Percentiles rank a stretch among this genome's conserved stretches.
These are phyloP conservation scores for Fusarium buharicum DNA, from an alignment of 2,329 filamentous ascomycete species.

Conservation along the genomic window DNA sequence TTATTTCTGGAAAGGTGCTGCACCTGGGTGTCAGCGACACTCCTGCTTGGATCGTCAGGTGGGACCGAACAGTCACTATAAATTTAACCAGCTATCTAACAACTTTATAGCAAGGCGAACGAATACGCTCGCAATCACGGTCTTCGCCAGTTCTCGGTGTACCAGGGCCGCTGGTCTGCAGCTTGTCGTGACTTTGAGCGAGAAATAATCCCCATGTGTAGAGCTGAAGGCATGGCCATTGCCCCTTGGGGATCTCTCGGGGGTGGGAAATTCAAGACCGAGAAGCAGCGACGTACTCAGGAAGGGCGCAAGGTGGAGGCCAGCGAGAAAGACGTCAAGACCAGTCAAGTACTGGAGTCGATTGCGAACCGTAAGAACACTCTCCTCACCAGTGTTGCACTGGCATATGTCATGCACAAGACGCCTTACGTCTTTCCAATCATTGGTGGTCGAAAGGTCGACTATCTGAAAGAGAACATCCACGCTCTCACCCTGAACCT, in stretches of 20 bases:
- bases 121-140: slow-evolving; percentile 76
- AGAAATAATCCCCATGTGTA: slow-evolving; percentile 58
- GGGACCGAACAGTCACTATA: not conserved
- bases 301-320: slow-evolving; percentile 55
- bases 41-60: slow-evolving; percentile 74
- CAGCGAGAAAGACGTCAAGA: slow-evolving; percentile 63
- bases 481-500: slow-evolving; percentile 71
- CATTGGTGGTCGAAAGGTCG: slow-evolving; percentile 74
- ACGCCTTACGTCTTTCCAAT: slow-evolving; percentile 78
- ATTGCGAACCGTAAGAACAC: slow-evolving; percentile 60
- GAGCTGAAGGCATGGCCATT: slow-evolving; percentile 61
- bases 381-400: slow-evolving; percentile 62
- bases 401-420: slow-evolving; percentile 80
- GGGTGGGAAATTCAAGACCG: slow-evolving; percentile 58
- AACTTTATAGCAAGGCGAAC: slow-evolving; percentile 63
- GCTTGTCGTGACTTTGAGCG: slow-evolving; percentile 54
- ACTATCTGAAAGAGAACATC: slow-evolving; percentile 76
- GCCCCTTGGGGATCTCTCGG: slow-evolving; percentile 69
- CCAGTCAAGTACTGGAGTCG: slow-evolving; percentile 59
- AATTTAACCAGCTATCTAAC: slow-evolving; percentile 8
- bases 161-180: slow-evolving; percentile 57
- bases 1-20: slow-evolving; percentile 68
- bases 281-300: slow-evolving; percentile 48
- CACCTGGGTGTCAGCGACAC: slow-evolving; percentile 76
- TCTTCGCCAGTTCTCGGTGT: slow-evolving; percentile 72